Percentiles rank a stretch among this genome's conserved stretches.
These are phyloP conservation scores for Saccharomycopsis lassenensis DNA, from an alignment of 805 yeast genomes.

Conservation along the genomic window DNA sequence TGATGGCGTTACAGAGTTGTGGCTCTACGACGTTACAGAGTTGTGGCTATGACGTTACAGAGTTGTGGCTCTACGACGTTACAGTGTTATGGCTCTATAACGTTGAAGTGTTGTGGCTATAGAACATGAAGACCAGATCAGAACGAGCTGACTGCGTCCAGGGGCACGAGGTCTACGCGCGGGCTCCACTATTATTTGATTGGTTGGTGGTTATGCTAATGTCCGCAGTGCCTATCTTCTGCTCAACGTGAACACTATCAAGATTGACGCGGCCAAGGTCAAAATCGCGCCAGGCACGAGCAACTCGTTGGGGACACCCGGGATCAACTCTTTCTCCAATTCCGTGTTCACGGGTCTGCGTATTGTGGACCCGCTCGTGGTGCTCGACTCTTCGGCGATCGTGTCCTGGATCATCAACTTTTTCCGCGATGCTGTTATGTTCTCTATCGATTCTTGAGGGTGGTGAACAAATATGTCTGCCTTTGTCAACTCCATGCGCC, in stretches of 20 bases:
- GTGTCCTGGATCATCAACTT: constrained; percentile 1
- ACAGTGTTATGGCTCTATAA: too few species aligned
- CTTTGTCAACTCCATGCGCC: constrained; percentile 38
- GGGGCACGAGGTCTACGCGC: too few species aligned
- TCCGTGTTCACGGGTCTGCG: not conserved
- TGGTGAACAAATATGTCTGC: constrained; percentile 68
- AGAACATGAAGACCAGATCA: too few species aligned
- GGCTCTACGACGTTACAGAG: too few species aligned
- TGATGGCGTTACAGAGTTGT: too few species aligned
- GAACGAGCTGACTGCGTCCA: too few species aligned
- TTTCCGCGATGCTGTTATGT: constrained; percentile 4
- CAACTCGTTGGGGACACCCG: constrained; percentile 50
- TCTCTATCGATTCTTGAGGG: constrained; percentile 36
- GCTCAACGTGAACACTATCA: constrained; percentile 44
- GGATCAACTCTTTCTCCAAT: constrained; percentile 22
- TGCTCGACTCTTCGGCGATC: not conserved
- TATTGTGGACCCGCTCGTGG: not conserved
- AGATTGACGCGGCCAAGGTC: constrained; percentile 46
- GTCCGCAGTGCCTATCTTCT: constrained; percentile 24
- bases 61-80: too few species aligned
- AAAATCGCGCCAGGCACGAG: constrained; percentile 55
- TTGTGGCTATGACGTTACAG: too few species aligned
- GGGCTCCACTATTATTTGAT: too few species aligned
- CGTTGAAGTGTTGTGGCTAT: too few species aligned
- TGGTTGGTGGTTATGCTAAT: too few species aligned